Conservation (phyloP, 2,329 filamentous ascomycete species). For the Diaporthe capsici region DNA sequence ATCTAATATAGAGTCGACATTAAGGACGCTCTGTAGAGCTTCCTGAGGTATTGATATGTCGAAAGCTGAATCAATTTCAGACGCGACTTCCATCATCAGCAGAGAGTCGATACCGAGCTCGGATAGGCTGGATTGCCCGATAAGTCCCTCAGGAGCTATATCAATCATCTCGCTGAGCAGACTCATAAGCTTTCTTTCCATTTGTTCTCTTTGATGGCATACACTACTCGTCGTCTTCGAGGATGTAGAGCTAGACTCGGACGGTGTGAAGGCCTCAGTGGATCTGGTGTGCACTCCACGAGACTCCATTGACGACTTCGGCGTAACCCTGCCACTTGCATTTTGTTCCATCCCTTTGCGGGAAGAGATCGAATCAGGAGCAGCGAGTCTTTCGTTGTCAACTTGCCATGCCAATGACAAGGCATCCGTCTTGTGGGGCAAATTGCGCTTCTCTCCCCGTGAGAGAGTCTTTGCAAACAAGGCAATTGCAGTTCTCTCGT, state of each 20-base stretch:
- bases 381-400: background rate
- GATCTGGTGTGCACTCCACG: background rate
- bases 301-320: background rate
- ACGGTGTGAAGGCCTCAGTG: background rate
- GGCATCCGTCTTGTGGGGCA: background rate
- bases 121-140: background rate
- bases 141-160: background rate
- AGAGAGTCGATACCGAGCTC: background rate
- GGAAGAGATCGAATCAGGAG: background rate
- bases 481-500: background rate
- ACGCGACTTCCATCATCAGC: background rate
- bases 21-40: background rate
- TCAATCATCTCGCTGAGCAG: background rate
- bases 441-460: background rate
- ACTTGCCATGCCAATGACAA: background rate
- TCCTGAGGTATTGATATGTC: background rate
- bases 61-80: background rate
- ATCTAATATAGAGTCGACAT: background rate
- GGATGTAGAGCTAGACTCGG: background rate
- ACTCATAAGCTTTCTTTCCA: background rate
- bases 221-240: background rate
- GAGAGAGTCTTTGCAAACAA: background rate
- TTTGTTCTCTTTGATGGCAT: background rate
- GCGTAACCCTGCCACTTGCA: background rate
- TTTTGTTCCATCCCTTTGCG: background rate